Base-by-base conservation (phyloP, 106 monocot species). In the Vanilla planifolia region DNA sequence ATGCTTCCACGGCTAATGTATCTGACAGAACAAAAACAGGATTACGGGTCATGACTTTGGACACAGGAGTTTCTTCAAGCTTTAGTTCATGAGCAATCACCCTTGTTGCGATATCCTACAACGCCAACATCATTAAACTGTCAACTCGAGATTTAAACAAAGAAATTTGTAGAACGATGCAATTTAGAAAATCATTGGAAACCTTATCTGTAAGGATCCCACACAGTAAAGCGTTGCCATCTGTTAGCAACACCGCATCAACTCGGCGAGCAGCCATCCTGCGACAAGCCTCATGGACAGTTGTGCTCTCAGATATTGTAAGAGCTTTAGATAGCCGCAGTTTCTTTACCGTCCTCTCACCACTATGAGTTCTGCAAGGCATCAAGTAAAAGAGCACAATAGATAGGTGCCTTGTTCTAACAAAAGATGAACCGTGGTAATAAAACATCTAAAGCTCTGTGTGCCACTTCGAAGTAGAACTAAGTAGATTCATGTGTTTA, bases 131-230 rank as follows among this genome's bases (percentile, higher is more conserved):
- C 20, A 36, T 7, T 66, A 60, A 28, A 11, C 20, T 3, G 34
- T 55, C 39, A 47, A 17, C 10, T 27, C 6, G 6, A n/a, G 10
- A 26, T 48, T 43, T 43, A 43, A 46, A 63, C 48, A 5, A 43
- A 45, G 35, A 6, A 29, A 61, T 30, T 25, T 60, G 3, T 32
- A 11, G 35, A 16, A n/a, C 13, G 50, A n/a, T 32, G 21, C 16
- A 22, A 34, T 16, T 32, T 44, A 28, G 55, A 33, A 40, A 39
- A 37, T 60, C 5, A 25, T 13, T 36, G 27, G 13, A 33, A 67
- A 84, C 85, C 77, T 80, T 80, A 48, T 80, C 85, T 61, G 85
- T 85, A 43, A 85, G 52, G 33, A 85, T 85, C 36, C 85, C 85
- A 71, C 76, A 80, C 63, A 85, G 85, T 43, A 85, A 72, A n/a